These are phyloP conservation scores for Plasmodium gonderi DNA, from an alignment of 169 alveolate species.

Conservation along the genomic window DNA sequence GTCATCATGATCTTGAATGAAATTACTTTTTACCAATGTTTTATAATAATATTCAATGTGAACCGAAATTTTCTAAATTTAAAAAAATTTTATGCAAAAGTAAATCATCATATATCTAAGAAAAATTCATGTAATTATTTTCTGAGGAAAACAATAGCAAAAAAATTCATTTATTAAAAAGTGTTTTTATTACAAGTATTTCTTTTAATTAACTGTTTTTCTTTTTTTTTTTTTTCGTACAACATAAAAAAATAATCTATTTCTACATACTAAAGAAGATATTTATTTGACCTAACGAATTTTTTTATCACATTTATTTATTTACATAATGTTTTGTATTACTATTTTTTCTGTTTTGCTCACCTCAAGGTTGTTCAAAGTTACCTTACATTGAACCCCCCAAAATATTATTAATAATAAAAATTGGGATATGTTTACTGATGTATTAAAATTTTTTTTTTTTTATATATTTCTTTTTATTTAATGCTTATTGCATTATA, in stretches of 20 bases:
- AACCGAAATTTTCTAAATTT: no score
- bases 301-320: background rate
- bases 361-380: background rate
- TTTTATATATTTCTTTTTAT: background rate
- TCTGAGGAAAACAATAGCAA: background rate
- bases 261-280: no score
- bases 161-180: background rate
- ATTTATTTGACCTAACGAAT: background rate
- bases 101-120: background rate
- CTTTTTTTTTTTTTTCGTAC: background rate
- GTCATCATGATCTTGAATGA: no score
- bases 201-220: background rate
- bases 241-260: background rate
- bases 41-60: no score
- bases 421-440: background rate
- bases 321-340: no score
- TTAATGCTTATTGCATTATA: background rate
- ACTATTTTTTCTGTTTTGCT: background rate
- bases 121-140: background rate
- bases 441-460: background rate
- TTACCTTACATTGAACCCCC: background rate
- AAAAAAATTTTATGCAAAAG: background rate
- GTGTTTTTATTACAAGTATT: background rate
- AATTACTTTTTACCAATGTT: no score
- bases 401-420: background rate